A percentile compares a stretch with the other conserved stretches of the same genome.
These are phyloP conservation scores for Saposhnikovia divaricata DNA, from an alignment of 129 eudicot species.

Conservation along the genomic window DNA sequence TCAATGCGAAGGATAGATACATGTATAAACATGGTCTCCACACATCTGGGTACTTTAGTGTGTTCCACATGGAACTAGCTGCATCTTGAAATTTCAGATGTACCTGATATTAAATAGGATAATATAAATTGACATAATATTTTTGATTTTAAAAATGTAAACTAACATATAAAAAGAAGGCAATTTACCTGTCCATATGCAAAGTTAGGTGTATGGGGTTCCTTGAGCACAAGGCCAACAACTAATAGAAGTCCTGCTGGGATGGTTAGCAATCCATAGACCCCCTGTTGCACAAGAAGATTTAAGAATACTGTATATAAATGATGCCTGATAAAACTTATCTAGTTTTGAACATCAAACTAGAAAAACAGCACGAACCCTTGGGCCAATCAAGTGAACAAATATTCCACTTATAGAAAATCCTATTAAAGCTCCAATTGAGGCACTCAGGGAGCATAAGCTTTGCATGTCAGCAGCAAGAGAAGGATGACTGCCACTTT, in stretches of 20 bases:
- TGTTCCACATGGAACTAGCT: conserved; percentile 72
- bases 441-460: conserved; percentile 70
- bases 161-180: neutral
- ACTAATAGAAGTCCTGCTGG: conserved; percentile 64
- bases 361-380: conserved; percentile 29
- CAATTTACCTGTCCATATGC: conserved; percentile 62
- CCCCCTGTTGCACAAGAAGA: conserved; percentile 50
- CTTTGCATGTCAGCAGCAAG: conserved; percentile 96
- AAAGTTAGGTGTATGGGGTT: conserved; percentile 50
- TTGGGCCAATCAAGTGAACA: conserved; percentile 90
- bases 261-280: conserved; percentile 67
- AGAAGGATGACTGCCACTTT: conserved; percentile 53
- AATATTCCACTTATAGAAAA: conserved; percentile 75
- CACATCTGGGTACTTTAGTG: conserved; percentile 62
- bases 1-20: conserved; percentile 76
- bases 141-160: neutral
- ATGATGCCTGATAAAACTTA: neutral
- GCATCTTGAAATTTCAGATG: conserved; percentile 58
- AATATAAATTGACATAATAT: neutral
- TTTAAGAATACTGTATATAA: neutral
- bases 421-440: conserved; percentile 74
- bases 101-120: conserved; percentile 29
- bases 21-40: conserved; percentile 97
- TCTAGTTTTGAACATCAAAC: neutral
- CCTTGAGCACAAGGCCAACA: conserved; percentile 72